Base-by-base conservation (phyloP, 352 stramenopile genomes). In the Phytophthora melonis region DNA sequence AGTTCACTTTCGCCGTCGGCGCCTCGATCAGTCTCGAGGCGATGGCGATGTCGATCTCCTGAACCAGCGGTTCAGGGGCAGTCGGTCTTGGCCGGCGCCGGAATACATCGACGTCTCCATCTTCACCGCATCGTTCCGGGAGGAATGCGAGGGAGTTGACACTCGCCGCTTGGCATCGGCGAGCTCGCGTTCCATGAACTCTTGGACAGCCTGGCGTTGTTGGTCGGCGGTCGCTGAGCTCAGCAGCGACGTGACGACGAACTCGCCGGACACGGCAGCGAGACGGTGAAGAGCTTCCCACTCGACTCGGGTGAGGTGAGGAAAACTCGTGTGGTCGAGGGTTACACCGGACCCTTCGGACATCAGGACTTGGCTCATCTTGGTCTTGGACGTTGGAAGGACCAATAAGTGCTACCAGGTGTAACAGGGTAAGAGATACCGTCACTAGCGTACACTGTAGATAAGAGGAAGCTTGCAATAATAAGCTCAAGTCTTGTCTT, bases 131-230 rank as follows among this genome's bases (percentile, higher is more conserved):
- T 67, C 60, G 16, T 60, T 18, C 14, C 34, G 10, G 4, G 43
- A 39, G 59, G 27, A 57, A 36, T 30, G 36, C 50, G 36, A 69
- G 36, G 21, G 32, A 43, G 32, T 60, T 43, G 36, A 36, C 23
- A 58, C 30, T 52, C 27, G 58, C 25, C 30, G 60, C 34, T 59
- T 52, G 2, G n/a, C 61, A 16, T 55, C 52, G 34, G 61, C 32
- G 61, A 68, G 49, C 50, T 67, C 47, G 21, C 61, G 50, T 21
- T 52, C 10, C 34, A 60, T 61, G 19, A 60, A 52, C 7, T 61
- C 14, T 54, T 60, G 32, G 5, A 10, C 16, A 10, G 21, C 21
- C 11, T 57, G 50, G 11, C 19, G 50, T 18, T 57, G 50, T 21
- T 57, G 50, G 9, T 57, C 50, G 3, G 50, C 4, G 10, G 50